Evolutionary conservation across 345 rosid genomes (phyloP), one percentile per base, ranked within the genome.

Genomic region (Pseudoturritis turrita): DNA sequence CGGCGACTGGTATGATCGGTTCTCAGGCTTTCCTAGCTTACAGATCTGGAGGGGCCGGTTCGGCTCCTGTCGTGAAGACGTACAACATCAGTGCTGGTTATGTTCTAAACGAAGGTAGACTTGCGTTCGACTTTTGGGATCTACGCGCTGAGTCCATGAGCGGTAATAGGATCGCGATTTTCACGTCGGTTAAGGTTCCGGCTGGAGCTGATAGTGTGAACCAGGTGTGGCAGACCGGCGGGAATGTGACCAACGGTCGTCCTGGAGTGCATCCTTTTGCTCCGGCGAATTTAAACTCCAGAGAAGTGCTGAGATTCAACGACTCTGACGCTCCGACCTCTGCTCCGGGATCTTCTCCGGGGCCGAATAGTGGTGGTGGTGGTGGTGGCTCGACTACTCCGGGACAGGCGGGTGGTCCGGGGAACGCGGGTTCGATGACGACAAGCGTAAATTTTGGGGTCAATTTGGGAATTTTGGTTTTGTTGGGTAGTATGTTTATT

Each of bases 161-260:
- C 17, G 35, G 26, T 11, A 65, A 43, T 14, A 70, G 53, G 6
- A 62, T 82, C 59, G 78, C 63, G 22, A 77, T 94, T 12, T 84
- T 29, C 59, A 88, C 88, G 7, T 75, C 83, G 10, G 52, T 89
- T 43, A 91, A 87, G 72, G 85, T 94, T 23, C 88, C 86, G 52
- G 75, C 56, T 5, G 77, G 79, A 10, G 80, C 78, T 14, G 71
- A 76, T 53, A 80, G 61, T 51, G 61, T 91, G 68, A 87, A 89
- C 70, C 96, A 89, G 62, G 91, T 91, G 13, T 94, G 98, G 98
- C 97, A 94, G 72, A 86, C 88, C 22, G 95, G 97, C 6, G 73
- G 84, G 12, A 51, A 68, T 11, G 86, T 85, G 12, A 61, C 72
- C 6, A 55, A 36, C 26, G 88, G 83, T 17, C 26, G 0, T 19